Evolutionary conservation across 148 eudicot species (phyloP).

Genomic region (Rheum nobile): DNA sequence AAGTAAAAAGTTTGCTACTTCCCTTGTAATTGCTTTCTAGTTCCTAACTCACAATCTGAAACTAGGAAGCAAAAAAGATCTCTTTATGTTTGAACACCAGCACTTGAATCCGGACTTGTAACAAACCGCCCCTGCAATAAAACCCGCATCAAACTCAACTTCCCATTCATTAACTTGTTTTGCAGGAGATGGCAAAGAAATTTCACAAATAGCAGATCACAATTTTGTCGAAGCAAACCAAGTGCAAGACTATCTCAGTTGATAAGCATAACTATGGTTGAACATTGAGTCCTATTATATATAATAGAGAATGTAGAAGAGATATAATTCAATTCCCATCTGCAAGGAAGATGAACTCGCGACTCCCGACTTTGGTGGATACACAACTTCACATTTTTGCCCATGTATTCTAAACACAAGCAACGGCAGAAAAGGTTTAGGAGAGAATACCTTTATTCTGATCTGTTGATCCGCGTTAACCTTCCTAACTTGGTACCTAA

Average conservation of each 20-base stretch:
- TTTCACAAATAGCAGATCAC: neutral
- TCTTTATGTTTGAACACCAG: neutral
- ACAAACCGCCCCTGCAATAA: conserved; percentile 38
- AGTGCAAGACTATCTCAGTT: no score
- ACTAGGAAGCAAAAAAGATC: neutral
- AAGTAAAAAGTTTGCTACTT: neutral
- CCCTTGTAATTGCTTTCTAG: neutral
- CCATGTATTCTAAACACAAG: neutral
- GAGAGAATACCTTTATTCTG: conserved; percentile 58
- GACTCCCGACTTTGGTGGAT: no score
- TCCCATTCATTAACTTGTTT: no score
- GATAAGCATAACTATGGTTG: no score
- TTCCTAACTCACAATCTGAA: neutral
- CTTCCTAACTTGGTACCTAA: conserved; percentile 79
- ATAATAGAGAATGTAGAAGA: no score
- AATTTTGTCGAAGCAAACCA: neutral
- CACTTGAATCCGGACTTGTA: conserved; percentile 41
- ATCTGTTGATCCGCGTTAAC: conserved; percentile 84
- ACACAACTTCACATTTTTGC: no score
- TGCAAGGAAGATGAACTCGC: no score
- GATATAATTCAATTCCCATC: no score
- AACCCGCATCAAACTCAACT: no score
- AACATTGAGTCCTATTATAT: no score
- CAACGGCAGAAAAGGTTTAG: neutral
- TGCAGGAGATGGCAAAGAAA: no score